Conservation (phyloP, 129 eudicot species). For the Arctium minus region DNA sequence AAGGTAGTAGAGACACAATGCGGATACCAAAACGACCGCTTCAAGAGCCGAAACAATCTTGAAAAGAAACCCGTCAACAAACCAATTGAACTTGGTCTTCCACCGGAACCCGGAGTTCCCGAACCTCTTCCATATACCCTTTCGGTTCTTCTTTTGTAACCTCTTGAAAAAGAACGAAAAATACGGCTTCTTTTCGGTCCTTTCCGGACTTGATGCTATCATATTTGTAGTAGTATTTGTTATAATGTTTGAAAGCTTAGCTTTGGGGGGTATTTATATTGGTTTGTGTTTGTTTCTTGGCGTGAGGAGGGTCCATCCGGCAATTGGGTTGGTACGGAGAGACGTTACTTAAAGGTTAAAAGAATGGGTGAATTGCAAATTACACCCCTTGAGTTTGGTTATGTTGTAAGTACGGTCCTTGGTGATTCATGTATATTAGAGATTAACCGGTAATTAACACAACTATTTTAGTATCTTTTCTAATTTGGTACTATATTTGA, state of each 20-base stretch:
- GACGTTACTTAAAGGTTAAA: not conserved
- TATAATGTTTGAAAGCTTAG: slow-evolving; percentile 1
- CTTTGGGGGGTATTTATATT: slow-evolving; percentile 14
- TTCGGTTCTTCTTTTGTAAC: slow-evolving; percentile 24
- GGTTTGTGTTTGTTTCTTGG: not conserved
- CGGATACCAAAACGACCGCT: slow-evolving; percentile 48
- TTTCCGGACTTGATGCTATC: not conserved
- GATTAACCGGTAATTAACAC: not conserved
- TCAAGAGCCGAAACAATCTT: slow-evolving; percentile 51
- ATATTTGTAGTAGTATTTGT: not conserved
- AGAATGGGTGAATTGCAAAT: not conserved
- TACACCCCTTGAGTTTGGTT: slow-evolving; percentile 12
- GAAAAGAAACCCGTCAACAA: slow-evolving; percentile 52
- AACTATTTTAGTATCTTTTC: not conserved
- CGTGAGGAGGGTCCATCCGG: not conserved
- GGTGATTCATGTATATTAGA: not conserved
- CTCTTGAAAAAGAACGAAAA: slow-evolving; percentile 37
- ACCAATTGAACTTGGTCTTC: slow-evolving; percentile 43
- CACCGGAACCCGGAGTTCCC: slow-evolving; percentile 40
- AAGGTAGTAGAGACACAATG: slow-evolving; percentile 59
- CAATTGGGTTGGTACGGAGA: no score
- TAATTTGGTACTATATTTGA: not conserved
- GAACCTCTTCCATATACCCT: slow-evolving; percentile 28
- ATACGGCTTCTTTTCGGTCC: slow-evolving; percentile 22
- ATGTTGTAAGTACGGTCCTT: not conserved